phyloP scores from a whole-genome alignment of 2,329 filamentous ascomycete species.

The Colletotrichum caudatum region DNA sequence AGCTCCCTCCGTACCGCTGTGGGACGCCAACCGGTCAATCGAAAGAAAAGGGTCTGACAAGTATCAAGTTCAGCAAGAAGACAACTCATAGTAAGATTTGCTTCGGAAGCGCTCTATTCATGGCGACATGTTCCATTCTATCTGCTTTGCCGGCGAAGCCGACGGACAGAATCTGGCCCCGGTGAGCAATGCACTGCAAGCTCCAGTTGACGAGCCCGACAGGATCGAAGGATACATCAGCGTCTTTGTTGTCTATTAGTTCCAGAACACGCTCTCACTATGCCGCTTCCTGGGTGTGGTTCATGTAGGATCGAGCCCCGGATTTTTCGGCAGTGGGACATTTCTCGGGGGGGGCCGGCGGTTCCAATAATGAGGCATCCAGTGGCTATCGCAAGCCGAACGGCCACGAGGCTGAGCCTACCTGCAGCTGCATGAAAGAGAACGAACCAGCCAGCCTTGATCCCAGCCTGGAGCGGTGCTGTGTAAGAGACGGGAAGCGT shows the following conservation, averaged over 20 bases:
- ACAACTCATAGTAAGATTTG: constrained; percentile 60
- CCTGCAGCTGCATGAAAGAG: constrained; percentile 68
- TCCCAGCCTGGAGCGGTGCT: constrained; percentile 56
- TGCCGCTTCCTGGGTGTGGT: constrained; percentile 50
- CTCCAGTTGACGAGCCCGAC: constrained; percentile 68
- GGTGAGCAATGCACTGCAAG: constrained; percentile 65
- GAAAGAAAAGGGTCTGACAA: not conserved
- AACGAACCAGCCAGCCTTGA: constrained; percentile 61
- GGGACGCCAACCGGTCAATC: constrained; percentile 4
- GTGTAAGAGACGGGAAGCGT: constrained; percentile 68
- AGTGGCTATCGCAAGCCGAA: constrained; percentile 65
- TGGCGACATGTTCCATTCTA: constrained; percentile 64
- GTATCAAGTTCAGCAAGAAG: not conserved
- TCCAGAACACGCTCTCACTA: constrained; percentile 66
- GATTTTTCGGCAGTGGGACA: constrained; percentile 53
- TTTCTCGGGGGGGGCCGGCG: constrained; percentile 60
- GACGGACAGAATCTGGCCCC: constrained; percentile 66
- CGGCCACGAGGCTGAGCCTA: constrained; percentile 66
- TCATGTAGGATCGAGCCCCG: constrained; percentile 57
- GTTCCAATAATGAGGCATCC: constrained; percentile 67
- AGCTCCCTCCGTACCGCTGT: constrained; percentile 68
- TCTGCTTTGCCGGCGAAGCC: constrained; percentile 68
- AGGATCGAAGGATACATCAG: constrained; percentile 69
- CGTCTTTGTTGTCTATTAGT: constrained; percentile 61
- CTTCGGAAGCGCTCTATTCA: constrained; percentile 67